A percentile compares a stretch with the other conserved stretches of the same genome.
phyloP scores from a whole-genome alignment of 108 stramenopile species.

The Chaetoceros tenuissimus region DNA sequence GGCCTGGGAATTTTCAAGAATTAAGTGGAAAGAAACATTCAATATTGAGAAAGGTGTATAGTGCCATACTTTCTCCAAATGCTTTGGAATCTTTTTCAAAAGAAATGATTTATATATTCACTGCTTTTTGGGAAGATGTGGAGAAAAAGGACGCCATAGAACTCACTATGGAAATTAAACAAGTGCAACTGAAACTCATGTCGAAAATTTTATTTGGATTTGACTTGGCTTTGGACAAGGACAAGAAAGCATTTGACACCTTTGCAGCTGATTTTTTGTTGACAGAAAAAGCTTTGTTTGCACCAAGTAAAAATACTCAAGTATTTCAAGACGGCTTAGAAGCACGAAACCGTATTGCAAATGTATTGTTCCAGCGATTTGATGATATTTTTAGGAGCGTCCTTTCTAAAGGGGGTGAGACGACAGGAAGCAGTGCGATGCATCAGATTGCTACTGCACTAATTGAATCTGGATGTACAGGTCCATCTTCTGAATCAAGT shows the following conservation, averaged over 20 bases:
- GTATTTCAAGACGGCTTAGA: conserved; percentile 1
- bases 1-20: too few relatives aligned
- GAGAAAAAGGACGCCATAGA: background rate
- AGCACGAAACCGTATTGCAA: background rate
- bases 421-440: conserved; percentile 5
- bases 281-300: conserved; percentile 1
- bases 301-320: too few relatives aligned
- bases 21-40: too few relatives aligned
- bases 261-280: conserved; percentile 5
- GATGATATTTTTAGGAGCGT: background rate
- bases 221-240: conserved; percentile 1
- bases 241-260: background rate
- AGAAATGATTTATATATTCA: background rate
- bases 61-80: conserved; percentile 2
- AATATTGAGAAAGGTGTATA: background rate
- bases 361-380: conserved; percentile 3
- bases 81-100: background rate
- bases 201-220: conserved; percentile 5
- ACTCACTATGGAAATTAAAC: background rate
- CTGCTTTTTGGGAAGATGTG: conserved; percentile 2
- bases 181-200: conserved; percentile 6
- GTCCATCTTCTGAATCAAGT: too few relatives aligned
- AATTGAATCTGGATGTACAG: conserved; percentile 3
- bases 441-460: conserved; percentile 10
- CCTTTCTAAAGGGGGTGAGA: background rate